Base-by-base conservation (phyloP, 208 protist species). In the Dictyostelium gargantuum region DNA sequence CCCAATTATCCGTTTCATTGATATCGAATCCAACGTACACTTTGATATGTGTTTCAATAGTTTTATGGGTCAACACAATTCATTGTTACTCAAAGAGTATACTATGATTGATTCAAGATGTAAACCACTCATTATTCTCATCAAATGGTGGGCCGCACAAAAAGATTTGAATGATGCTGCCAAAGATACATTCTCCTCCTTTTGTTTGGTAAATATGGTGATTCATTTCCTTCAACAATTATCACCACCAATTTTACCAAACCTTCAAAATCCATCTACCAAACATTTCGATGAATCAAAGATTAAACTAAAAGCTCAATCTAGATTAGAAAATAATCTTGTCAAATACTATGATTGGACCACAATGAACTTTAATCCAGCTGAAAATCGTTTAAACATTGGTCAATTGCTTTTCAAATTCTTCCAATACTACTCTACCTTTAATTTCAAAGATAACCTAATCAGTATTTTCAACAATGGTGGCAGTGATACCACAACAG, bases 1-100 rank as follows among this genome's bases (percentile, higher is more conserved):
- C 11, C 81, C 81, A 15, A 86, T 76, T 23, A 11, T 86, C 9
- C 54, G 32, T 26, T 86, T 86, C 11, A 46, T 44, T 44, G 58
- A 73, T 32, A 35, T 29, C 1, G 6, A 23, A 23, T 6, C 3
- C 5, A 26, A 85, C n/a, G 26, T 85, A 9, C 35, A 44, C 15
- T 76, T 76, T 32, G 72, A 76, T 40, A 76, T 76, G 40, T 52
- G 81, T 48, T 86, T 86, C 38, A 76, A 76, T 26, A 42, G 40
- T 6, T 23, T 6, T 8, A 23, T 63, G 48, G 44, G 44, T 23
- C 9, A 61, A 42, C 15, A 52, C 19, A 86, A 86, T 8, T 86
- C 81, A 23, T 38, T 76, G 3, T 15, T 86, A 21, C n/a, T 86
- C 23, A 40, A 48, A 44, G n/a, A 26, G 1, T 86, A 86, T 6